phyloP scores from a whole-genome alignment of 805 yeast genomes.

The Candida andamanensis region DNA sequence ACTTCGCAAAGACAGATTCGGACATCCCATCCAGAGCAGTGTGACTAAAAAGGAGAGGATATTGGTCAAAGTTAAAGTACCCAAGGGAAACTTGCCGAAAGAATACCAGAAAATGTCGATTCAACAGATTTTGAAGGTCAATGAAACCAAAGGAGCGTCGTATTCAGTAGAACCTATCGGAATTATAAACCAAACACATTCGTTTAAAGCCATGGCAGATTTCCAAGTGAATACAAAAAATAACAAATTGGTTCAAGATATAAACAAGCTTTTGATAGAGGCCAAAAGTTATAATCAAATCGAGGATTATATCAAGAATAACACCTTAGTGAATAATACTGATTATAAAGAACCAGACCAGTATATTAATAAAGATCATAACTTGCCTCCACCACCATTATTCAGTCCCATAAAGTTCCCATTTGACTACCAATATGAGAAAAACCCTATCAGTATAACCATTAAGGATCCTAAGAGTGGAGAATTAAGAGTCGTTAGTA shows the following conservation, averaged over 20 bases:
- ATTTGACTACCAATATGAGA: constrained; percentile 68
- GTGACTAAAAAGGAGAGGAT: constrained; percentile 51
- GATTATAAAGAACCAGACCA: constrained; percentile 21
- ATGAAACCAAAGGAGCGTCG: constrained; percentile 20
- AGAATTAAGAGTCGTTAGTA: constrained; percentile 45
- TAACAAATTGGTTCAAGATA: constrained; percentile 33
- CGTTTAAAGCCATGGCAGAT: constrained; percentile 83
- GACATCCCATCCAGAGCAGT: constrained; percentile 62
- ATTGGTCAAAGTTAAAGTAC: constrained; percentile 54
- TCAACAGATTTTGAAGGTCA: constrained; percentile 32
- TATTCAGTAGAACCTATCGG: constrained; percentile 57
- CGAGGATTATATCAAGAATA: constrained; percentile 18
- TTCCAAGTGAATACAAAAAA: constrained; percentile 68
- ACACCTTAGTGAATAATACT: constrained; percentile 20
- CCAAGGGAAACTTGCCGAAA: constrained; percentile 45
- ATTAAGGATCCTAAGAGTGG: constrained; percentile 54
- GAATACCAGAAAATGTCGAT: constrained; percentile 37
- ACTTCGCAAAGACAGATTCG: constrained; percentile 38
- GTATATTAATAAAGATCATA: constrained; percentile 39
- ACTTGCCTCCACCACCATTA: constrained; percentile 81
- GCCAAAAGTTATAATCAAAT: constrained; percentile 21
- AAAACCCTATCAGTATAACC: constrained; percentile 54
- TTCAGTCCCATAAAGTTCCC: constrained; percentile 76
- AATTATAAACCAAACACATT: constrained; percentile 60
- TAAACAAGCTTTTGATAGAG: constrained; percentile 17